Evolutionary conservation across 1,284 basidiomycete genomes (phyloP).

Genomic region (Ganoderma multipileum): DNA sequence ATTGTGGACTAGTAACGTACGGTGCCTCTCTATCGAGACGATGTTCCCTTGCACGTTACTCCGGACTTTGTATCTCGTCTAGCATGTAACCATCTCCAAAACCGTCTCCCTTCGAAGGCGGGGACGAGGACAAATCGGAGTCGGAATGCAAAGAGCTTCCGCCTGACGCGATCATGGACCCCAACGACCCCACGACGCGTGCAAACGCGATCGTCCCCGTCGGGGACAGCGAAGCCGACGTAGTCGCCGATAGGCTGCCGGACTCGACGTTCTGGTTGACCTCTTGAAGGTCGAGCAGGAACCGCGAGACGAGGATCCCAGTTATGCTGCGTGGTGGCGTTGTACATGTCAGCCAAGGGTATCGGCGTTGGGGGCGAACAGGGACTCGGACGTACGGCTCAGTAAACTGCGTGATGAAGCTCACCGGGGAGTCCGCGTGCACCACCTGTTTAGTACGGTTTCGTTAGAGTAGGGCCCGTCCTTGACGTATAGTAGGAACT

Average conservation of each 20-base stretch:
- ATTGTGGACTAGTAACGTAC: too few relatives aligned
- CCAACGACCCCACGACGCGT: background rate
- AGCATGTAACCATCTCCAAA: background rate
- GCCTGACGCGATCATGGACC: background rate
- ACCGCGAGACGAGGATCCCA: background rate
- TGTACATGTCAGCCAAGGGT: background rate
- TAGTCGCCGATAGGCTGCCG: background rate
- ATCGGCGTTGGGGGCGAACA: too few relatives aligned
- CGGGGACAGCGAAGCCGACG: background rate
- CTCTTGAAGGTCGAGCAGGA: background rate
- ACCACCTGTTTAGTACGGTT: background rate
- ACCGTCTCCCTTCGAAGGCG: background rate
- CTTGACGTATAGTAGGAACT: background rate
- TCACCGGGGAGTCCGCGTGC: background rate
- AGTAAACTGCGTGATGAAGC: background rate
- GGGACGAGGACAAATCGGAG: background rate
- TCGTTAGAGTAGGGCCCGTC: too few relatives aligned
- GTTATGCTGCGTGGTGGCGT: background rate
- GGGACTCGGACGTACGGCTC: background rate
- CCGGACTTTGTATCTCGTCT: background rate
- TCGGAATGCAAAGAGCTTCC: background rate
- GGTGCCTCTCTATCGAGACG: too few relatives aligned
- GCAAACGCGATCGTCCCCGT: constrained; percentile 1
- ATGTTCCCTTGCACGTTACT: background rate
- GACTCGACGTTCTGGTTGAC: background rate